Conservation (phyloP, 495 filamentous ascomycete species). For the Pseudevernia furfuracea region DNA sequence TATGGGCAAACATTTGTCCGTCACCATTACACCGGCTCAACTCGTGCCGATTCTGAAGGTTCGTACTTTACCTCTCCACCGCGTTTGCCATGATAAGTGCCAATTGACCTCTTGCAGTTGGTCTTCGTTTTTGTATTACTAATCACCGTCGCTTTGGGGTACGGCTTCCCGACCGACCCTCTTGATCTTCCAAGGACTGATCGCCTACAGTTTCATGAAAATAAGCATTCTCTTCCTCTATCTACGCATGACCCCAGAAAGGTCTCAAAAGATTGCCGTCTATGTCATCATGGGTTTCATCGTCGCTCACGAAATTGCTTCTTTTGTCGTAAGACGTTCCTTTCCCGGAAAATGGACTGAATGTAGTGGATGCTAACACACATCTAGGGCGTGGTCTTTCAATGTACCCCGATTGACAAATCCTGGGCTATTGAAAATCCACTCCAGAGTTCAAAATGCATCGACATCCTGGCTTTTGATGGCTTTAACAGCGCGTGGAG, state of each 20-base stretch:
- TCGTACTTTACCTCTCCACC: not conserved
- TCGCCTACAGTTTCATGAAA: constrained; percentile 22
- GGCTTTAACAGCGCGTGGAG: constrained; percentile 22
- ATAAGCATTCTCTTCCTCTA: constrained; percentile 35
- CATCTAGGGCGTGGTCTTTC: constrained; percentile 14
- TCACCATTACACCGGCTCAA: constrained; percentile 7
- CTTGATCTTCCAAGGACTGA: not conserved
- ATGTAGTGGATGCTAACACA: not conserved
- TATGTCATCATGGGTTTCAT: constrained; percentile 26
- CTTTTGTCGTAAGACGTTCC: constrained; percentile 27
- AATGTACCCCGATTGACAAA: constrained; percentile 16
- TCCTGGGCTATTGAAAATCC: constrained; percentile 16
- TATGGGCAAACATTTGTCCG: constrained; percentile 20
- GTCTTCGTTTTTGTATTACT: constrained; percentile 19
- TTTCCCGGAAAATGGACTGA: not conserved
- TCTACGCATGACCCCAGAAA: constrained; percentile 29
- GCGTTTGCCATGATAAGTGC: not conserved
- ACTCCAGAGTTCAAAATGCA: constrained; percentile 15
- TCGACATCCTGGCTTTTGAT: constrained; percentile 17
- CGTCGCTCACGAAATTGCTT: constrained; percentile 23
- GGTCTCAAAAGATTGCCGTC: constrained; percentile 26
- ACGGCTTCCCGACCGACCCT: not conserved
- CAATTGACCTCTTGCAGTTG: constrained; percentile 3
- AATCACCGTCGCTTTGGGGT: constrained; percentile 17
- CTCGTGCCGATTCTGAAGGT: constrained; percentile 13